Evolutionary conservation across 345 rosid species (phyloP).

Genomic region (Viola odorata): DNA sequence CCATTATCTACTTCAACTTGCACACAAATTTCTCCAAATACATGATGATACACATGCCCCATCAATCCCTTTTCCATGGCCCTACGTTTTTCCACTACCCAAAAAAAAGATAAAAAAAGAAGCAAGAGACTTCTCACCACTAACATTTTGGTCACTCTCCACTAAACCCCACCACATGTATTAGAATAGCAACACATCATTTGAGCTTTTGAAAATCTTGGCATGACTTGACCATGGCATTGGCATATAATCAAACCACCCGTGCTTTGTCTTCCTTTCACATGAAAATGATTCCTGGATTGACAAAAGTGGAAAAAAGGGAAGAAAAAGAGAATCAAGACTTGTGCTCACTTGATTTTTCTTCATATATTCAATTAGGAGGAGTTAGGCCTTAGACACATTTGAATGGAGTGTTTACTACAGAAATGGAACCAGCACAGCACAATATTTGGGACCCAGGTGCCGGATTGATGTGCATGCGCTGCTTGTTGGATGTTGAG

Average conservation of each 20-base stretch:
- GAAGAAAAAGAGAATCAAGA: slow-evolving; percentile 1
- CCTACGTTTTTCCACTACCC: slow-evolving; percentile 36
- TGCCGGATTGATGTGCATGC: slow-evolving; percentile 2
- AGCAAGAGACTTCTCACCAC: slow-evolving; percentile 16
- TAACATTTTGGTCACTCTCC: slow-evolving; percentile 39
- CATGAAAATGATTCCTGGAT: slow-evolving; percentile 24
- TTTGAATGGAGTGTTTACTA: slow-evolving; percentile 7
- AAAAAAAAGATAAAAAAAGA: slow-evolving; percentile 1
- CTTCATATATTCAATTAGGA: not conserved
- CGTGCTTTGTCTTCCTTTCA: slow-evolving; percentile 8
- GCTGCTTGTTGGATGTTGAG: not conserved
- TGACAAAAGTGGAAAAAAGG: slow-evolving; percentile 13
- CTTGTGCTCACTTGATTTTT: slow-evolving; percentile 8
- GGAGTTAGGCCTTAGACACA: slow-evolving; percentile 1
- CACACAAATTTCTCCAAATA: slow-evolving; percentile 20
- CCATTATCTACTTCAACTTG: slow-evolving; percentile 27
- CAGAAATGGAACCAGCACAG: not conserved
- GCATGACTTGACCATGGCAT: slow-evolving; percentile 14
- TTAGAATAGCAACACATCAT: slow-evolving; percentile 10
- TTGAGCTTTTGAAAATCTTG: slow-evolving; percentile 15
- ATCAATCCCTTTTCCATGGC: slow-evolving; percentile 33
- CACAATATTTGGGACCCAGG: slow-evolving; percentile 5
- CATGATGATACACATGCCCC: slow-evolving; percentile 27
- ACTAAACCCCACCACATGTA: slow-evolving; percentile 35
- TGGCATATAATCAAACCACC: slow-evolving; percentile 11